Base-by-base conservation (phyloP, 257 asterid species). In the Penstemon eatonii region DNA sequence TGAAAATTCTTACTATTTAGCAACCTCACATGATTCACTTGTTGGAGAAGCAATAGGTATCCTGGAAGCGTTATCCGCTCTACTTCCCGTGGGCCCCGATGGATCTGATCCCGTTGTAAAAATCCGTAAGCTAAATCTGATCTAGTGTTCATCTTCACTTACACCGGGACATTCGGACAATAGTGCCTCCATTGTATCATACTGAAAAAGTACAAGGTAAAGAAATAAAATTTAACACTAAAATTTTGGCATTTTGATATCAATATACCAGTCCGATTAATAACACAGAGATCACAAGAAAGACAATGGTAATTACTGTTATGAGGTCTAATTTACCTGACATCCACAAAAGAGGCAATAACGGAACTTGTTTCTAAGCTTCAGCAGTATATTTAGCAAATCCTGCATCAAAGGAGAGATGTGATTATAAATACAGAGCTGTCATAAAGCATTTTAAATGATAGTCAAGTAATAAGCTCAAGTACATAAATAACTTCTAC, bases 291-390 rank as follows among this genome's bases (percentile, higher is more conserved):
- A 18, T 5, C 9, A 3, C 51, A 66, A 46, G 51, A 39, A 62
- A 7, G 65, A 10, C 9, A 0, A 25, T 42, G 57, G 53, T 33
- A 44, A 50, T 18, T 37, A 12, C 60, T 44, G 50, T 9, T 47
- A 36, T 37, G 67, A 3, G 43, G 66, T 69, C 44, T 40, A 5
- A 61, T 42, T 33, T 85, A 88, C 96, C 97, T 83, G 95, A 60
- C 87, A 90, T 73, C 98, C 98, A 73, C 96, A 88, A 74, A 90
- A 92, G 56, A 92, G 89, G 77, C 98, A 90, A 83, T 93, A 93
- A 15, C 45, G 75, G 79, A 86, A 83, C 70, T 70, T 87, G 51
- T 88, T 85, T 79, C 98, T 84, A 79, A 93, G 89, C 81, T 78
- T 93, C 84, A 71, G 60, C 87, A 93, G 68, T 72, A 86, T 70